Conservation (phyloP, 2,329 filamentous ascomycete genomes). For the Alternaria longipes region DNA sequence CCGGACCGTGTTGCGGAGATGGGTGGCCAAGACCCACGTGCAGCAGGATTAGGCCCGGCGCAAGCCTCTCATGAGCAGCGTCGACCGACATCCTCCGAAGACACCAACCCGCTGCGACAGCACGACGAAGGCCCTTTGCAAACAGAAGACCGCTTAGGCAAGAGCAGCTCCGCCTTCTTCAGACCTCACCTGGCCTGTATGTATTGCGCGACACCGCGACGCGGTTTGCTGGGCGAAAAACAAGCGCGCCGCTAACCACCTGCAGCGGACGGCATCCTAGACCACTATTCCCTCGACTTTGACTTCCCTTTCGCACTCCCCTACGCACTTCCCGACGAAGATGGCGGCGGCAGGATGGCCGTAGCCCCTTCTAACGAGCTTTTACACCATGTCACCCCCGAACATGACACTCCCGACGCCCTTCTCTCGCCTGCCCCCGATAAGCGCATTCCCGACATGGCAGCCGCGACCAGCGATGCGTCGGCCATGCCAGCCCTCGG, state of each 20-base stretch:
- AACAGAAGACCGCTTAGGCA: background rate
- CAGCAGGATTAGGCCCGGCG: conserved; percentile 20
- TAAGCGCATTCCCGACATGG: conserved; percentile 38
- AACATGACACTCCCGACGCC: conserved; percentile 36
- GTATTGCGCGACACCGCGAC: conserved; percentile 17
- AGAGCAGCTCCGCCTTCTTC: background rate
- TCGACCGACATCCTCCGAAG: conserved; percentile 10
- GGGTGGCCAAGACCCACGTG: conserved; percentile 17
- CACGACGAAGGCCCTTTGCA: conserved; percentile 8
- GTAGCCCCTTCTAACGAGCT: conserved; percentile 35
- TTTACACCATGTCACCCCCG: conserved; percentile 32
- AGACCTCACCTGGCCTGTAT: conserved; percentile 3
- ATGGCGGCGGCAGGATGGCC: conserved; percentile 47
- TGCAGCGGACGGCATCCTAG: conserved; percentile 26
- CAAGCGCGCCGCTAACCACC: conserved; percentile 27
- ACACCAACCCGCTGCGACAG: conserved; percentile 15
- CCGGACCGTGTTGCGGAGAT: conserved; percentile 1
- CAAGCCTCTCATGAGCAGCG: conserved; percentile 18
- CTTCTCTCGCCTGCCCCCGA: conserved; percentile 26
- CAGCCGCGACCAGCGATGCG: conserved; percentile 39
- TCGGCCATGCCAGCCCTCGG: conserved; percentile 17
- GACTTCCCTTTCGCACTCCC: conserved; percentile 1
- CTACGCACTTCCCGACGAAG: conserved; percentile 23
- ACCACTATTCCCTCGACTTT: conserved; percentile 11
- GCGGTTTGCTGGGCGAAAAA: conserved; percentile 10